A percentile compares a stretch with the other conserved stretches of the same genome.
Conservation (phyloP, 805 yeast genomes). For the Torulaspora maleeae region DNA sequence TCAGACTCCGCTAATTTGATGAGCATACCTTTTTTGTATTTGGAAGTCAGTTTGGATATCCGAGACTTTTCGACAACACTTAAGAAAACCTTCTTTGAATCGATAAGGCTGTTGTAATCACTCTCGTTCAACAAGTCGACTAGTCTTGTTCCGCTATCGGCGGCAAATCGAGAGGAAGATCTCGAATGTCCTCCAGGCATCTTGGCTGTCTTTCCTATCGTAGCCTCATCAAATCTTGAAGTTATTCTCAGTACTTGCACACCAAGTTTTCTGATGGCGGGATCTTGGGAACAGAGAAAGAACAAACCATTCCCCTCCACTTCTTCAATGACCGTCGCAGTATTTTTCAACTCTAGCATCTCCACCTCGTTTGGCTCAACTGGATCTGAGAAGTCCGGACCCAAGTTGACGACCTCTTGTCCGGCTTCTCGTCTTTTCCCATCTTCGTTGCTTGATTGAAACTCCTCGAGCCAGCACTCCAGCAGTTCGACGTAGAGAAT, state of each 20-base stretch:
- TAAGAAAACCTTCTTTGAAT: conserved; percentile 44
- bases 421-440: conserved; percentile 32
- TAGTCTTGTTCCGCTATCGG: conserved; percentile 70
- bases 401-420: conserved; percentile 29
- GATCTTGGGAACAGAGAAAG: conserved; percentile 84
- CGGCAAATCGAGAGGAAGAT: conserved; percentile 60
- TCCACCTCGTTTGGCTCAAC: conserved; percentile 42
- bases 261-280: conserved; percentile 68
- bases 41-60: conserved; percentile 53
- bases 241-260: conserved; percentile 68
- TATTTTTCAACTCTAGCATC: conserved; percentile 69
- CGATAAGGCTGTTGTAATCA: conserved; percentile 62
- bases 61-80: conserved; percentile 78
- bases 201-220: conserved; percentile 47
- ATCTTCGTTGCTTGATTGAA: conserved; percentile 40
- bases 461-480: conserved; percentile 73
- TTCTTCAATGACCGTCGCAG: conserved; percentile 84
- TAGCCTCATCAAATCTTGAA: conserved; percentile 82
- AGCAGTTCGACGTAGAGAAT: conserved; percentile 73
- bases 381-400: conserved; percentile 16
- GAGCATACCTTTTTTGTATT: conserved; percentile 61
- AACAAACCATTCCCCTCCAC: conserved; percentile 94
- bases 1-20: conserved; percentile 80
- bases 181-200: conserved; percentile 41
- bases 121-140: conserved; percentile 70